Evolutionary conservation across 495 filamentous ascomycete species (phyloP), one percentile per base, ranked within the genome.

Genomic region (Xylaria curta): DNA sequence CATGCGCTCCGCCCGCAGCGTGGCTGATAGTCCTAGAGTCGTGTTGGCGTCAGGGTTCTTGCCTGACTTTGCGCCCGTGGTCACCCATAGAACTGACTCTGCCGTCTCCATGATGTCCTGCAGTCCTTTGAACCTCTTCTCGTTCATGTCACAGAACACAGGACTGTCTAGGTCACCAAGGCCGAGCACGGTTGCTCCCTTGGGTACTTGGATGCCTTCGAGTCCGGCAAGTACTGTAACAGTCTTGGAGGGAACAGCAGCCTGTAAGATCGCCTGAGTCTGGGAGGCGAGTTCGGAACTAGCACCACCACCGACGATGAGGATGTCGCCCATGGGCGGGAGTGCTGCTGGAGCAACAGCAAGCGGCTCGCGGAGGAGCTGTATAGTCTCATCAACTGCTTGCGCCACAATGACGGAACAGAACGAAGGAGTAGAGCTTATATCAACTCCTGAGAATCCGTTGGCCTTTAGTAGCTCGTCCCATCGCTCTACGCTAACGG

Each of bases 381-480:
- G 69, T 19, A 85, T 40, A 8, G 73, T 72, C 36, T 81, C 72
- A 68, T 88, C 80, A 4, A 85, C 79, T 1, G 86, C 86, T 66
- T 87, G 86, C 0, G 80, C 73, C 0, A 76, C 66, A 62, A 87
- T 81, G 33, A 85, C 77, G 0, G 80, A 83, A 33, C 28, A 82
- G 79, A 8, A 81, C 78, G 42, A 76, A 26, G 15, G 74, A 53
- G 17, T 9, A 68, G 75, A 4, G 38, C 69, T 60, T 0, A 78
- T 67, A 26, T 90, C 87, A 46, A 85, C 73, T 0, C 85, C 84
- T 1, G 84, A 85, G 59, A 89, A 89, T 5, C 83, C 83, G 1
- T 68, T 65, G 0, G 76, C 76, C 33, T 70, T 69, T 33, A 89
- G 76, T 8, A 85, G 26, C 0, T 33, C 19, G 59, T 85, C 69